phyloP scores from a whole-genome alignment of 768 basidiomycete genomes.

The Suillus discolor region DNA sequence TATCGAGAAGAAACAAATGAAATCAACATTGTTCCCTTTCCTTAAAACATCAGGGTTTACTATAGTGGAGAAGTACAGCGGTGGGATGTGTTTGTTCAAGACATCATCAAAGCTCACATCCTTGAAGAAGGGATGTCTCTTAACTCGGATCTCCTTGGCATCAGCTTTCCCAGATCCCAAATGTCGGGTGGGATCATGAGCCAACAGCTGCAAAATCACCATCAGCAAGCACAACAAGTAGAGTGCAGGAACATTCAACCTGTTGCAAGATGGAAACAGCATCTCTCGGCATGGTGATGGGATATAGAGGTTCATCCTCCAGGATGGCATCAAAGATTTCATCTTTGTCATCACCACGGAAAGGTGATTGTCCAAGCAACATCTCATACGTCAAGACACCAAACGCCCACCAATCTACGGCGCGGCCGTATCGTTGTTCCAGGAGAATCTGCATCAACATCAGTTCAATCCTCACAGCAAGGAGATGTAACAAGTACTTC shows the following conservation, averaged over 20 bases:
- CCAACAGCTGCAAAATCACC: conserved; percentile 65
- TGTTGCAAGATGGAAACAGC: conserved; percentile 95
- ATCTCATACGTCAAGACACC: conserved; percentile 99
- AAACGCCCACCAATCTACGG: conserved; percentile 99
- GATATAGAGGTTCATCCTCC: conserved; percentile 97
- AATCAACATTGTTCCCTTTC: conserved; percentile 17
- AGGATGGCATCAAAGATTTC: conserved; percentile 99
- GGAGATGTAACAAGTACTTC: conserved; percentile 59
- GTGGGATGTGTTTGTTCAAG: conserved; percentile 94
- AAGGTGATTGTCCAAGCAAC: conserved; percentile 97
- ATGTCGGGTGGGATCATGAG: conserved; percentile 87
- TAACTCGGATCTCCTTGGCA: conserved; percentile 95
- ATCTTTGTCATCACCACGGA: conserved; percentile 99
- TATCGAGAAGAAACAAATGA: too few relatives aligned
- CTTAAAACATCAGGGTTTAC: conserved; percentile 48
- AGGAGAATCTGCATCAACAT: conserved; percentile 74
- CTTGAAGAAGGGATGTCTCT: conserved; percentile 97
- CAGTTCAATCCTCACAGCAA: conserved; percentile 10
- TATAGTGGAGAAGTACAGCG: conserved; percentile 96
- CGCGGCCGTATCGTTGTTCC: conserved; percentile 98
- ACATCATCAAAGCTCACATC: conserved; percentile 98
- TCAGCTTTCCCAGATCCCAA: conserved; percentile 91
- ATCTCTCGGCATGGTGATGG: conserved; percentile 98
- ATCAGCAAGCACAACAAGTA: conserved; percentile 8
- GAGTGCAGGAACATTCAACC: conserved; percentile 43